These are phyloP conservation scores for Passiflora organensis DNA, from an alignment of 345 rosid species.

Conservation along the genomic window DNA sequence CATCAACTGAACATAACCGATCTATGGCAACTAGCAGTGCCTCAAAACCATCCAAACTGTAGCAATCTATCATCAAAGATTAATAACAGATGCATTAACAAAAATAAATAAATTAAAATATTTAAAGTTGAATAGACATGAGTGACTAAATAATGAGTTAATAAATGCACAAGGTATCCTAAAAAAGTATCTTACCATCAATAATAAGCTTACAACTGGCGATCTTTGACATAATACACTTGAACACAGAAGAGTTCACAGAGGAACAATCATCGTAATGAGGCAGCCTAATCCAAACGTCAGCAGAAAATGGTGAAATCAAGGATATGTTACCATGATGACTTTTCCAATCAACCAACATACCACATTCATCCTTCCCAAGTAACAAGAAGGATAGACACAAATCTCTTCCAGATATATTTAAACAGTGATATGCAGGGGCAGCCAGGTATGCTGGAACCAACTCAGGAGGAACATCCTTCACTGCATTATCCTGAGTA, in stretches of 20 bases:
- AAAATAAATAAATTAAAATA: no score
- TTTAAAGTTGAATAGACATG: no score
- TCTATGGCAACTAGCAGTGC: slow-evolving; percentile 52
- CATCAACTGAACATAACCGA: slow-evolving; percentile 49
- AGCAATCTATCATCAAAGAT: slow-evolving; percentile 45
- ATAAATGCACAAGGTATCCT: not conserved
- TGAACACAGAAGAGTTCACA: slow-evolving; percentile 30
- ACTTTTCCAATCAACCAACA: slow-evolving; percentile 25
- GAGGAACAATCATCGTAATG: slow-evolving; percentile 24
- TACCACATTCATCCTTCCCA: slow-evolving; percentile 36
- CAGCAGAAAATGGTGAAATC: slow-evolving; percentile 51
- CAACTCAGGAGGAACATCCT: slow-evolving; percentile 51
- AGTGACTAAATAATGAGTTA: no score
- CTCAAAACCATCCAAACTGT: slow-evolving; percentile 45
- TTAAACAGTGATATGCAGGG: slow-evolving; percentile 39
- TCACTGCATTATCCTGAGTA: slow-evolving; percentile 31
- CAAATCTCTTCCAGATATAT: slow-evolving; percentile 65
- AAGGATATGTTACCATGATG: slow-evolving; percentile 33
- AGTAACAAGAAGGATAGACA: slow-evolving; percentile 39
- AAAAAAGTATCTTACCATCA: slow-evolving; percentile 52
- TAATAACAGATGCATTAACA: slow-evolving; percentile 10
- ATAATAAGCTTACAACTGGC: slow-evolving; percentile 45
- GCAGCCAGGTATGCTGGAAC: slow-evolving; percentile 48
- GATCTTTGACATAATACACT: slow-evolving; percentile 65
- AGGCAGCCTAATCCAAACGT: slow-evolving; percentile 78